These are phyloP conservation scores for Monosporozyma unispora DNA, from an alignment of 805 yeast genomes.

Conservation along the genomic window DNA sequence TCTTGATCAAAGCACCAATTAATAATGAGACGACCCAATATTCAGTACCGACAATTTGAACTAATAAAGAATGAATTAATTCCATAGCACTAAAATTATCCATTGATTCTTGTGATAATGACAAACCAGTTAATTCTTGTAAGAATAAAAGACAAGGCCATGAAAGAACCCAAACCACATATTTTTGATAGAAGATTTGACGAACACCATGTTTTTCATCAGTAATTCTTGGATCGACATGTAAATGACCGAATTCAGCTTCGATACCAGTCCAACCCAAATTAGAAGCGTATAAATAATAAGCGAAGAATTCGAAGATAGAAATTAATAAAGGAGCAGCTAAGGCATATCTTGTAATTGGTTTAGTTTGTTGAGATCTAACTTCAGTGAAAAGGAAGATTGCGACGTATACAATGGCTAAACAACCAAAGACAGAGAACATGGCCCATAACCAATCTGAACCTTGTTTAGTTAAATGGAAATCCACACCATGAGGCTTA, in stretches of 20 bases:
- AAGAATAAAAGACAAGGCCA: conserved; percentile 37
- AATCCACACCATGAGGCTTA: conserved; percentile 38
- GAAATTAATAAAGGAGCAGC: conserved; percentile 39
- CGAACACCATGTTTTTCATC: conserved; percentile 30
- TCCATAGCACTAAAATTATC: conserved; percentile 30
- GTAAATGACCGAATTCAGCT: conserved; percentile 43
- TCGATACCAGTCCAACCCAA: conserved; percentile 45
- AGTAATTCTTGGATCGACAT: conserved; percentile 20
- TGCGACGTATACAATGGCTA: conserved; percentile 22
- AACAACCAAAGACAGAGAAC: conserved; percentile 39
- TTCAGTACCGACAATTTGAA: conserved; percentile 38
- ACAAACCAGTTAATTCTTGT: conserved; percentile 18
- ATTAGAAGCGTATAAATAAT: conserved; percentile 51
- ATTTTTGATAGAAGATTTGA: conserved; percentile 50
- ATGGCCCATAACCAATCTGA: conserved; percentile 65
- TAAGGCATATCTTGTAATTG: conserved; percentile 25
- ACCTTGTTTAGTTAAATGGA: conserved; percentile 50
- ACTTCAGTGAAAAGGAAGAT: conserved; percentile 22
- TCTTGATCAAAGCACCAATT: conserved; percentile 35
- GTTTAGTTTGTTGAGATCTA: not conserved
- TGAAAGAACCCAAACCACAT: conserved; percentile 50
- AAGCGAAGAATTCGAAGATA: conserved; percentile 26
- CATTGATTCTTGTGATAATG: conserved; percentile 17
- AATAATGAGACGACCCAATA: conserved; percentile 39
- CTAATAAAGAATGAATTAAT: conserved; percentile 8